Percentiles rank a stretch among this genome's conserved stretches.
These are phyloP conservation scores for Kazachstania bromeliacearum DNA, from an alignment of 805 yeast species.

Conservation along the genomic window DNA sequence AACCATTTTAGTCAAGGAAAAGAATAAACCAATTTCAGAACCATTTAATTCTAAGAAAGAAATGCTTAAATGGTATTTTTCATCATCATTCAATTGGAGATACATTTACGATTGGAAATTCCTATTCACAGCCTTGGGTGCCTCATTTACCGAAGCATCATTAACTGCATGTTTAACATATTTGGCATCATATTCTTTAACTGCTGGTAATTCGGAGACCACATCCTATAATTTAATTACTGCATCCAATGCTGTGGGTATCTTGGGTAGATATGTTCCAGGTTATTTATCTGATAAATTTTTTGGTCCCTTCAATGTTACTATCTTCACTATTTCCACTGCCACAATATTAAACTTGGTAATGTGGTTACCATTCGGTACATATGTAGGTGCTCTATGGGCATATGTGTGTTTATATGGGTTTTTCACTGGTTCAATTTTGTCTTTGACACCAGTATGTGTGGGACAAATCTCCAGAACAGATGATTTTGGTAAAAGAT, in stretches of 20 bases:
- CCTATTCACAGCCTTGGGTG: conserved; percentile 34
- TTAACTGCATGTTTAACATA: conserved; percentile 40
- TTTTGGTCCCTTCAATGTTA: conserved; percentile 46
- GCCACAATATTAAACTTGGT: conserved; percentile 31
- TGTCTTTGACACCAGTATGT: conserved; percentile 51
- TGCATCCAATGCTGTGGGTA: conserved; percentile 38
- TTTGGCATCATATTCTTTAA: conserved; percentile 44
- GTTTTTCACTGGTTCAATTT: conserved; percentile 44
- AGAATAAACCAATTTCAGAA: conserved; percentile 24
- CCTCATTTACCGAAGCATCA: conserved; percentile 39
- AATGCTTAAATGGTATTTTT: conserved; percentile 21
- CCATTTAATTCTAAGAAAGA: conserved; percentile 33
- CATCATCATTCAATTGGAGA: conserved; percentile 25
- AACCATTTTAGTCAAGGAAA: conserved; percentile 33
- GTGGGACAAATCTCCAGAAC: conserved; percentile 49
- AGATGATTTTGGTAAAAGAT: conserved; percentile 45
- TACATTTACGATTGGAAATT: conserved; percentile 37
- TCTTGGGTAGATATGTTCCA: conserved; percentile 38
- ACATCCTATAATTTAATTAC: conserved; percentile 41
- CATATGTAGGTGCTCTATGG: conserved; percentile 29
- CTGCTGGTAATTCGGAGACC: conserved; percentile 36
- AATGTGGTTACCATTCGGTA: conserved; percentile 38
- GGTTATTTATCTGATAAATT: conserved; percentile 37
- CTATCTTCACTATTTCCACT: conserved; percentile 30
- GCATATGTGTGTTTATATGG: conserved; percentile 46